phyloP scores from a whole-genome alignment of 1,284 basidiomycete species.

The Moesziomyces sp. region DNA sequence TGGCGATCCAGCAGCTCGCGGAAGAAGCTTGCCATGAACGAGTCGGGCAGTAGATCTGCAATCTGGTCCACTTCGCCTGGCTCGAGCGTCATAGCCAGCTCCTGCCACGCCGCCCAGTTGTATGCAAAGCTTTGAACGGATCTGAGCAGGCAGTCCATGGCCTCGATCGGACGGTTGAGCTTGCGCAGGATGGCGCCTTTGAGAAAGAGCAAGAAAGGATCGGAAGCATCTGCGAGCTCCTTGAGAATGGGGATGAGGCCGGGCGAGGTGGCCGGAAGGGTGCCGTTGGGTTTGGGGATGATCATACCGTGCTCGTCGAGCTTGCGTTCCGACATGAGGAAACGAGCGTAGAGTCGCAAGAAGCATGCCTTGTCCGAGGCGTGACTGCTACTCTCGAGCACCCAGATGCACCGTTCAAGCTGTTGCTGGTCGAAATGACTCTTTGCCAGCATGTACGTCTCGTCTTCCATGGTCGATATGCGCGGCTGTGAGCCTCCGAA shows the following conservation, averaged over 20 bases:
- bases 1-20: slow-evolving; percentile 89
- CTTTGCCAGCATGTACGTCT: slow-evolving; percentile 77
- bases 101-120: slow-evolving; percentile 93
- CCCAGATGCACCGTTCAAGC: slow-evolving; percentile 77
- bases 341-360: slow-evolving; percentile 82
- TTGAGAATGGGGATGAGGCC: slow-evolving; percentile 54
- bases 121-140: slow-evolving; percentile 86
- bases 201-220: slow-evolving; percentile 63
- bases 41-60: slow-evolving; percentile 77
- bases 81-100: slow-evolving; percentile 61
- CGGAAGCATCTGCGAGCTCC: slow-evolving; percentile 55
- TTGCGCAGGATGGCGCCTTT: slow-evolving; percentile 65
- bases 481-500: neutral
- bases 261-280: slow-evolving; percentile 40
- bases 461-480: slow-evolving; percentile 65
- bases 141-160: slow-evolving; percentile 81
- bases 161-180: slow-evolving; percentile 72
- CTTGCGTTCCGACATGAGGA: slow-evolving; percentile 71
- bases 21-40: slow-evolving; percentile 82
- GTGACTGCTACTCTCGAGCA: slow-evolving; percentile 45
- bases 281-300: slow-evolving; percentile 47
- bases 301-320: slow-evolving; percentile 53
- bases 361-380: slow-evolving; percentile 75
- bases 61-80: slow-evolving; percentile 50
- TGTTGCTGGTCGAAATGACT: slow-evolving; percentile 83